Base-by-base conservation (phyloP, 306 rosid species). In the Rosa persica region DNA sequence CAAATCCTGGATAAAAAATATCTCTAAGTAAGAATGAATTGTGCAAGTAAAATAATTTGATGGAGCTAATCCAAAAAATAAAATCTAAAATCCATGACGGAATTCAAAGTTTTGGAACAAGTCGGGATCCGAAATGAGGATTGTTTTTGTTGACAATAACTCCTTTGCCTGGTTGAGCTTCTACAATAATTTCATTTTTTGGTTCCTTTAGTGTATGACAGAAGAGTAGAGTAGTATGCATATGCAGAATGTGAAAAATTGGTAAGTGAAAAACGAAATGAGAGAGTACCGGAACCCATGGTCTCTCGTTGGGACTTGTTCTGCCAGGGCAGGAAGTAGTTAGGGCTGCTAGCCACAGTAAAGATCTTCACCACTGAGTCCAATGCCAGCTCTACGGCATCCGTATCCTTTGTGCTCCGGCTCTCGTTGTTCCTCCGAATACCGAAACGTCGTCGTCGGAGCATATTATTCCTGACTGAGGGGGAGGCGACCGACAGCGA, bases 261-360 rank as follows among this genome's bases (percentile, higher is more conserved):
- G 57, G 47, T n/a, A 20, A 44, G 20, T 30, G 58, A 70, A 12
- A 19, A 6, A 74, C 20, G 30, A 20, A 72, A 13, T 19, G 58
- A 70, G 39, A 62, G 1, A 78, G 34, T 19, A 91, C 98, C 98
- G 52, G 98, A 93, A 60, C 98, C 97, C 89, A 81, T 93, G 51
- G 97, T 79, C 80, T 93, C 97, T 5, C 91, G 89, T 87, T 93
- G 98, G 72, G 97, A 89, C 86, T 93, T 93, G 88, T 90, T 93
- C 86, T 93, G 98, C 98, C 98, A 93, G 1, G 98, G 98, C 62
- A 91, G 96, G 49, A 88, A 54, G 88, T 91, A 90, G 74, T 90
- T 93, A 64, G 97, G 97, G 83, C 96, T 90, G 72, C 88, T 85
- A 9, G 96, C 85, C 70, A 93, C 98, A 3, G 96, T 91, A 91